Evolutionary conservation across 495 filamentous ascomycete genomes (phyloP), one percentile per base, ranked within the genome.

Genomic region (Penicillium cosmopolitanum): DNA sequence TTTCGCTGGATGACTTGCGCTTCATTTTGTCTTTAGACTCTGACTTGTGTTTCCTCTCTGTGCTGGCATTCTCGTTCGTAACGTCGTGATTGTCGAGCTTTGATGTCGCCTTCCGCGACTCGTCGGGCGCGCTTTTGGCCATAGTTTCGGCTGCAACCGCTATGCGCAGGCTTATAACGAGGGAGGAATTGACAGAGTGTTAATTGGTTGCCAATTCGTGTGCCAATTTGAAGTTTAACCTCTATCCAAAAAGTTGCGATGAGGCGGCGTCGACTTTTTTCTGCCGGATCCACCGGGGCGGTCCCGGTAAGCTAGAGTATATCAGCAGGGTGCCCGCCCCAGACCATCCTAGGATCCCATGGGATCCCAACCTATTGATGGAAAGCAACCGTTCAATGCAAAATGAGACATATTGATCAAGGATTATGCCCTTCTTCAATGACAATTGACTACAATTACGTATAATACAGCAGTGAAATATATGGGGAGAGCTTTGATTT

Each of bases 31-130:
- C 64, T 42, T 59, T 63, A 42, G 50, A 44, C n/a, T 63, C 42
- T 15, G 67, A 50, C 12, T 67, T 62, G 8, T 46, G 11, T 59
- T 65, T 67, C 59, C 33, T 40, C 21, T 54, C 57, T 34, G 60
- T 44, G 19, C 31, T 51, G 53, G 60, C 42, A 40, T 75, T 63
- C 33, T 67, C 67, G 42, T 71, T 64, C 60, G 69, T 61, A 51
- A 84, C 79, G 66, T 83, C 81, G 40, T 79, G 78, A 61, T 80
- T 82, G 67, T 91, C 92, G 72, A 89, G 81, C 46, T 48, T 48
- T 4, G 23, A 48, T 33, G 67, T 56, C 60, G 65, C 59, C 57
- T 64, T 54, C 33, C 52, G 19, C 46, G 46, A 5, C 46, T 48
- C 23, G 11, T 48, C 46, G 18, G 21, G 5, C 23, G 46, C 55